Conservation (phyloP, 345 rosid species). For the Angophora floribunda region DNA sequence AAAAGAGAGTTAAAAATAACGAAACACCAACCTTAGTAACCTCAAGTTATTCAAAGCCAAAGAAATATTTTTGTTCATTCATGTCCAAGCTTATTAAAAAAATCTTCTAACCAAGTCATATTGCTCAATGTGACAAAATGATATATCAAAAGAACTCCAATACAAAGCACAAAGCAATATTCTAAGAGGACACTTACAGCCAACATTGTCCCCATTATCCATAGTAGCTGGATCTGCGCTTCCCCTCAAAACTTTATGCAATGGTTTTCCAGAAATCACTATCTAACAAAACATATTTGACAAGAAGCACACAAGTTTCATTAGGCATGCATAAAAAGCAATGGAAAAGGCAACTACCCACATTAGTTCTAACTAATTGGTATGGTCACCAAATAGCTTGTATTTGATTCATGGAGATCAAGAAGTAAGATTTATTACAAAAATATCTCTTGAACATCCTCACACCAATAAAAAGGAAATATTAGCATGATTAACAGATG, state of each 20-base stretch:
- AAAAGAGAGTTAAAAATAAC: background rate
- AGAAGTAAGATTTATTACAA: background rate
- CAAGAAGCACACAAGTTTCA: background rate
- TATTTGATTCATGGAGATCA: background rate
- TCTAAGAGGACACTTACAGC: slow-evolving; percentile 16
- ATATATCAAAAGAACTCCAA: background rate
- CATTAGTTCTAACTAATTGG: background rate
- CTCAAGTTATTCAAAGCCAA: background rate
- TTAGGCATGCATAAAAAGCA: background rate
- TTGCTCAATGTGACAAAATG: background rate
- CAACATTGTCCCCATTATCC: slow-evolving; percentile 10
- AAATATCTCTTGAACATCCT: background rate
- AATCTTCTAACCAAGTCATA: background rate
- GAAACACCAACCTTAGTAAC: background rate
- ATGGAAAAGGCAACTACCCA: background rate
- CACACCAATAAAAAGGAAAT: background rate
- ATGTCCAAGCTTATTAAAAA: background rate
- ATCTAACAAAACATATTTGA: slow-evolving; percentile 21
- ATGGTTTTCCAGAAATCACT: slow-evolving; percentile 41
- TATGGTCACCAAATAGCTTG: background rate
- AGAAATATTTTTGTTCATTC: background rate
- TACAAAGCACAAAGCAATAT: background rate
- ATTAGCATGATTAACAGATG: background rate
- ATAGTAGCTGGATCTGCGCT: slow-evolving; percentile 16
- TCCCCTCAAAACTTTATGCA: slow-evolving; percentile 11